Evolutionary conservation across 2,329 filamentous ascomycete genomes (phyloP).

Genomic region (Delphinella strobiligena): DNA sequence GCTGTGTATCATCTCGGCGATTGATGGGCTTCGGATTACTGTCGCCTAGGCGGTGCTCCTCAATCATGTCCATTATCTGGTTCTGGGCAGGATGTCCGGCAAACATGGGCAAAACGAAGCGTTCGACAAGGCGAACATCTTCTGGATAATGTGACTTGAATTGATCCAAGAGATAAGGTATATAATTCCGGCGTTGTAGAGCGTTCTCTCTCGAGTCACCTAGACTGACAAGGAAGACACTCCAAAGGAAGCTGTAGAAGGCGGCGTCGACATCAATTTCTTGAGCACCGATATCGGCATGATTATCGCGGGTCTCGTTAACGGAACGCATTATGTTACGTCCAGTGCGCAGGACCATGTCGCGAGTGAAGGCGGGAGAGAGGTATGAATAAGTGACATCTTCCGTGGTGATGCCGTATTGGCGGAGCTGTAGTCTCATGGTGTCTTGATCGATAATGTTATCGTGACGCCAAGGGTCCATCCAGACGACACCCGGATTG

Average conservation of each 20-base stretch:
- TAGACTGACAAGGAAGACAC: conserved; percentile 35
- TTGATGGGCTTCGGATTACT: conserved; percentile 36
- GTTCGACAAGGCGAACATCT: conserved; percentile 59
- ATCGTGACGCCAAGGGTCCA: conserved; percentile 67
- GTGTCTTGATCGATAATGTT: conserved; percentile 2
- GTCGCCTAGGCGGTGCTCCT: conserved; percentile 45
- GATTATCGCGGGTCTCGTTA: conserved; percentile 32
- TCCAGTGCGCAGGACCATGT: conserved; percentile 63
- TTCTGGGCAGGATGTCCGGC: conserved; percentile 39
- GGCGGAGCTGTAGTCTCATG: conserved; percentile 38
- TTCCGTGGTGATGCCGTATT: conserved; percentile 34
- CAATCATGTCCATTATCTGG: conserved; percentile 40
- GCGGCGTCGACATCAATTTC: conserved; percentile 43
- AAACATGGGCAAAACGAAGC: conserved; percentile 54
- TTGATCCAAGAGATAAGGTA: conserved; percentile 53
- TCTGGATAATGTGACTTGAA: conserved; percentile 56
- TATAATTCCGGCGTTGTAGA: conserved; percentile 39
- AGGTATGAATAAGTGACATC: conserved; percentile 44
- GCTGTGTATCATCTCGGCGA: conserved; percentile 1
- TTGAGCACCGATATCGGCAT: conserved; percentile 27
- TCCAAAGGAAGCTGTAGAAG: conserved; percentile 65
- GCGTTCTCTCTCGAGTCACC: conserved; percentile 13
- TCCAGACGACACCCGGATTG: conserved; percentile 47
- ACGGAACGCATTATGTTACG: conserved; percentile 72
- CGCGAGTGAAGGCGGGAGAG: conserved; percentile 48